Evolutionary conservation across 2,329 filamentous ascomycete species (phyloP).

Genomic region (Cordyceps cateniannulata): DNA sequence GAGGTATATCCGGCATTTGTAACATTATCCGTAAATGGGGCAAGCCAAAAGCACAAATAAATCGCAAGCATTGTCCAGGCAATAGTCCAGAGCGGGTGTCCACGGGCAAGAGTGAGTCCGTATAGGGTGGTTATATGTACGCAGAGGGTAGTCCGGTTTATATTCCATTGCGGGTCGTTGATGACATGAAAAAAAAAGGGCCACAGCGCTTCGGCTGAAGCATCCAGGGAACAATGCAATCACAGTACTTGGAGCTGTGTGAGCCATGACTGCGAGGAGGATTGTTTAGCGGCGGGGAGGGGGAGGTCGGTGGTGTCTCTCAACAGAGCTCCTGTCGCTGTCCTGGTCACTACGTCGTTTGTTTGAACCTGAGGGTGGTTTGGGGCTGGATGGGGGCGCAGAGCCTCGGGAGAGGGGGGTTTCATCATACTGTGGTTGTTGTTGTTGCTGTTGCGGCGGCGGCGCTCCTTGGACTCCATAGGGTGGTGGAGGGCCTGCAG

Average conservation of each 20-base stretch:
- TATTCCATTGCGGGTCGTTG: constrained; percentile 8
- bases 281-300: constrained; percentile 29
- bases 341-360: constrained; percentile 37
- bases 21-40: constrained; percentile 21
- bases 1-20: constrained; percentile 11
- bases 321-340: constrained; percentile 32
- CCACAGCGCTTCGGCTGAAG: constrained; percentile 18
- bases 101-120: constrained; percentile 4
- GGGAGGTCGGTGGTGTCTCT: constrained; percentile 31
- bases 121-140: constrained; percentile 1
- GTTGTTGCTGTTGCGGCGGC: constrained; percentile 23
- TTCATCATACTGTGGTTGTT: constrained; percentile 43
- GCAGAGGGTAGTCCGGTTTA: constrained; percentile 3
- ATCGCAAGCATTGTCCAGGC: constrained; percentile 16
- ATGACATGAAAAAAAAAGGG: background rate
- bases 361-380: constrained; percentile 31
- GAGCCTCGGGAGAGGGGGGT: constrained; percentile 33
- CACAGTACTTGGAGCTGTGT: constrained; percentile 2
- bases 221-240: constrained; percentile 24
- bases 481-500: constrained; percentile 35
- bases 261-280: background rate
- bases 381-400: constrained; percentile 32
- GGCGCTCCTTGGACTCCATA: constrained; percentile 33
- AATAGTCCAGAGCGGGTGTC: constrained; percentile 8
- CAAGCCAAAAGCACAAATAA: constrained; percentile 12